phyloP scores from a whole-genome alignment of 2,329 filamentous ascomycete species.

The Pochonia chlamydosporia region DNA sequence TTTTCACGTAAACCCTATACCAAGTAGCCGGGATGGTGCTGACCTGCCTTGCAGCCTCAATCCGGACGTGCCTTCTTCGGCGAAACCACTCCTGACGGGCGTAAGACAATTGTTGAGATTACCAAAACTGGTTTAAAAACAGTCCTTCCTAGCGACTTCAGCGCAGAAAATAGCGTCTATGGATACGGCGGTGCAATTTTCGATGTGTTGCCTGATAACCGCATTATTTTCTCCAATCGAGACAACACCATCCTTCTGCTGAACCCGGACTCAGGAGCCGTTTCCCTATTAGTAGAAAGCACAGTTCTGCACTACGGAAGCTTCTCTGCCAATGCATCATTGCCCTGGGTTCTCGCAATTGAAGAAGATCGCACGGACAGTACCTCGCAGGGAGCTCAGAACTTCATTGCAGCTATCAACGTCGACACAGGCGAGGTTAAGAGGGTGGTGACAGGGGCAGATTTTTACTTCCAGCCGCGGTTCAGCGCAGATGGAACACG shows the following conservation, averaged over 20 bases:
- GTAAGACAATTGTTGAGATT: constrained; percentile 38
- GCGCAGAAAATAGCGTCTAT: constrained; percentile 41
- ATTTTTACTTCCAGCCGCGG: constrained; percentile 47
- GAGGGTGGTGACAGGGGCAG: constrained; percentile 35
- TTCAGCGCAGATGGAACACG: constrained; percentile 40
- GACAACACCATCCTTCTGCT: constrained; percentile 38
- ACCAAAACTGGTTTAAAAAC: constrained; percentile 25
- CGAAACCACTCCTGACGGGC: constrained; percentile 32
- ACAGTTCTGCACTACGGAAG: constrained; percentile 37
- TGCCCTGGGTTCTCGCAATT: constrained; percentile 41
- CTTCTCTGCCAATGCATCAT: constrained; percentile 34
- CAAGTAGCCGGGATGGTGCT: too few relatives aligned
- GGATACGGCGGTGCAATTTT: constrained; percentile 47
- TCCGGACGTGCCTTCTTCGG: constrained; percentile 30
- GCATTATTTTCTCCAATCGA: constrained; percentile 40
- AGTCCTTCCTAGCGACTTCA: constrained; percentile 37
- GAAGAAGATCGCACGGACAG: constrained; percentile 42
- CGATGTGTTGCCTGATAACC: constrained; percentile 29
- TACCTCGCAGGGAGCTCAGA: constrained; percentile 24
- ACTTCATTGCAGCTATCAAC: constrained; percentile 35
- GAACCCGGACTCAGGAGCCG: constrained; percentile 28
- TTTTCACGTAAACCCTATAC: too few relatives aligned
- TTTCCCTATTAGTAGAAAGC: constrained; percentile 24
- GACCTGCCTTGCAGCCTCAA: too few relatives aligned
- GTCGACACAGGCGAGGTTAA: constrained; percentile 33